phyloP scores from a whole-genome alignment of 2,329 filamentous ascomycete species.

The Neofusicoccum cordaticola region DNA sequence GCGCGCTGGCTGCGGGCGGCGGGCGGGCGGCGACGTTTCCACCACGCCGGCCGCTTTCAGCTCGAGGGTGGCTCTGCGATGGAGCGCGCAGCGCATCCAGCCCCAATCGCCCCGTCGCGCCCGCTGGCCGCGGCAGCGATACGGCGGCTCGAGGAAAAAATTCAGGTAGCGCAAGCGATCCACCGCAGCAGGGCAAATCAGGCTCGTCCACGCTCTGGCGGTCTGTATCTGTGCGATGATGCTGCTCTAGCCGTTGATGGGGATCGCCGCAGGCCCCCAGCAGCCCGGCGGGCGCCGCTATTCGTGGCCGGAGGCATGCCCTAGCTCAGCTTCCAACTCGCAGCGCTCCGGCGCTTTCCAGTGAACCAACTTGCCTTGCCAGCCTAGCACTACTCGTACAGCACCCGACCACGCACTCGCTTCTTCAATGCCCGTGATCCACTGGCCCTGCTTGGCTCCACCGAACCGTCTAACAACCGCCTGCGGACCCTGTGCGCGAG shows the following conservation, averaged over 20 bases:
- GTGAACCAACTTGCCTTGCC: constrained; percentile 9
- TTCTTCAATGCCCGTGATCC: constrained; percentile 18
- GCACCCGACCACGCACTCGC: constrained; percentile 14
- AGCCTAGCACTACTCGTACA: constrained; percentile 16
- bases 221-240: constrained; percentile 14
- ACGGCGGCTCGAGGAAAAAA: not conserved
- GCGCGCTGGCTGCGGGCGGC: not conserved
- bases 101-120: not conserved
- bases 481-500: constrained; percentile 17
- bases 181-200: constrained; percentile 9
- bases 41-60: not conserved
- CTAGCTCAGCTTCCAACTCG: not conserved
- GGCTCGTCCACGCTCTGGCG: constrained; percentile 11
- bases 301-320: constrained; percentile 8
- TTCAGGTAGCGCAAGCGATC: constrained; percentile 5
- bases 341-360: constrained; percentile 11
- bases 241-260: constrained; percentile 11
- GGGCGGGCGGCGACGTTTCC: not conserved
- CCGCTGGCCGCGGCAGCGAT: not conserved
- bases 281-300: constrained; percentile 5
- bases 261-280: constrained; percentile 14
- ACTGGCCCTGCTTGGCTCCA: constrained; percentile 15
- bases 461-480: constrained; percentile 15
- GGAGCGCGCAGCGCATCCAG: not conserved
- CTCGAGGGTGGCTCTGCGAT: not conserved